Conservation (phyloP, 2,329 filamentous ascomycete species). For the Fusarium pseudonygamai region DNA sequence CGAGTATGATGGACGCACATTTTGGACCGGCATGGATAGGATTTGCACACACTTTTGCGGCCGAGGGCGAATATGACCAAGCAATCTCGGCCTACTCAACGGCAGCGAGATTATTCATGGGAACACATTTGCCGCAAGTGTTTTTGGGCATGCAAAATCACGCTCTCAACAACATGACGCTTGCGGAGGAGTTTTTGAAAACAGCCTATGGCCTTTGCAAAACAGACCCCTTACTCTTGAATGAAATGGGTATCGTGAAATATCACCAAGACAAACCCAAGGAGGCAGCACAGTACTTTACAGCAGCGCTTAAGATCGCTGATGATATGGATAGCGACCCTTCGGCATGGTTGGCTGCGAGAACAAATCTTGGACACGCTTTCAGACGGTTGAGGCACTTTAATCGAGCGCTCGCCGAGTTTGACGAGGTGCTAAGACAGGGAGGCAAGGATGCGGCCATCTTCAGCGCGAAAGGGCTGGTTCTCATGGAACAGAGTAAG, state of each 20-base stretch:
- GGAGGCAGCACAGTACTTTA: conserved; percentile 81
- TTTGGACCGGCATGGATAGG: conserved; percentile 99
- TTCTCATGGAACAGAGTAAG: conserved; percentile 79
- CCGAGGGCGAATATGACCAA: conserved; percentile 97
- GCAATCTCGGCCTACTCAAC: conserved; percentile 98
- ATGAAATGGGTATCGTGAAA: conserved; percentile 95
- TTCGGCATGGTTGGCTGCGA: conserved; percentile 82
- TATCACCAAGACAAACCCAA: conserved; percentile 87
- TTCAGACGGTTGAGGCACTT: conserved; percentile 77
- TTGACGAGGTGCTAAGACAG: conserved; percentile 85
- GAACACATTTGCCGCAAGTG: conserved; percentile 93
- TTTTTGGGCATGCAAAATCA: conserved; percentile 99
- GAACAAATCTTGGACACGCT: conserved; percentile 90
- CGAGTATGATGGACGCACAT: conserved; percentile 96
- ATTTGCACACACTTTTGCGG: conserved; percentile 97
- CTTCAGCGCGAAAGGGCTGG: conserved; percentile 84
- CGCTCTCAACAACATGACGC: conserved; percentile 90
- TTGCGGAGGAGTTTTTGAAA: conserved; percentile 94
- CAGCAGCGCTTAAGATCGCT: conserved; percentile 78
- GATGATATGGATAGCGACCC: conserved; percentile 84
- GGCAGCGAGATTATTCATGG: conserved; percentile 92
- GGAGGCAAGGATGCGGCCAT: conserved; percentile 82
- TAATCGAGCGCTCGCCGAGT: conserved; percentile 78
- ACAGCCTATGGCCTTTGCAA: conserved; percentile 86
- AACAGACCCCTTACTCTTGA: conserved; percentile 88